These are phyloP conservation scores for Lanmaoa pseudosensibilis DNA, from an alignment of 768 basidiomycete genomes.

Conservation along the genomic window DNA sequence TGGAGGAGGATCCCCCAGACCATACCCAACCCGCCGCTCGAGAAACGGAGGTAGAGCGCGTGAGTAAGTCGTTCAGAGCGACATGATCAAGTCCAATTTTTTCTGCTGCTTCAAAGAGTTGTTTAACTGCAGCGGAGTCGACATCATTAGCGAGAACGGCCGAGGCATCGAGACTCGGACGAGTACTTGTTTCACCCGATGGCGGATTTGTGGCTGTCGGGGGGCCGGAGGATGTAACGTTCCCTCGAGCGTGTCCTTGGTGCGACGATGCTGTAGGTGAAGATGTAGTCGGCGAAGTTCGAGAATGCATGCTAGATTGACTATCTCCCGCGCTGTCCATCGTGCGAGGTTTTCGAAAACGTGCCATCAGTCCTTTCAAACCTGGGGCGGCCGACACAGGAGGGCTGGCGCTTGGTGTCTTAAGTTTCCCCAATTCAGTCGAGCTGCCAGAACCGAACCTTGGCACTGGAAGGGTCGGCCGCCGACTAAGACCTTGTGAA, in stretches of 20 bases:
- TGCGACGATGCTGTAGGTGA: slow-evolving; percentile 35
- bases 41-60: slow-evolving; percentile 69
- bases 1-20: slow-evolving; percentile 29
- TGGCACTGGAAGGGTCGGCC: slow-evolving; percentile 52
- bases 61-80: slow-evolving; percentile 67
- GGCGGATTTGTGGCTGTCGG: slow-evolving; percentile 5
- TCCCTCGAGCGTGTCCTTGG: slow-evolving; percentile 36
- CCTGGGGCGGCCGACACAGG: slow-evolving; percentile 73
- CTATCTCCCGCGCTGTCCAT: slow-evolving; percentile 28
- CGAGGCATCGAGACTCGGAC: slow-evolving; percentile 27
- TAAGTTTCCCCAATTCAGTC: slow-evolving; percentile 54
- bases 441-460: slow-evolving; percentile 36
- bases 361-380: slow-evolving; percentile 78
- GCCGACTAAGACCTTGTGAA: slow-evolving; percentile 40
- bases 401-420: slow-evolving; percentile 57
- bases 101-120: slow-evolving; percentile 73
- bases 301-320: slow-evolving; percentile 32
- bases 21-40: slow-evolving; percentile 46
- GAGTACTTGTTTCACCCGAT: slow-evolving; percentile 16
- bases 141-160: slow-evolving; percentile 27
- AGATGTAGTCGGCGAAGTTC: slow-evolving; percentile 35
- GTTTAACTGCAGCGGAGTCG: slow-evolving; percentile 59
- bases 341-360: slow-evolving; percentile 52
- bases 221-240: slow-evolving; percentile 27
- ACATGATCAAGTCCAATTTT: slow-evolving; percentile 74